phyloP scores from a whole-genome alignment of 2,329 filamentous ascomycete genomes.

The Cordyceps pruinosa region DNA sequence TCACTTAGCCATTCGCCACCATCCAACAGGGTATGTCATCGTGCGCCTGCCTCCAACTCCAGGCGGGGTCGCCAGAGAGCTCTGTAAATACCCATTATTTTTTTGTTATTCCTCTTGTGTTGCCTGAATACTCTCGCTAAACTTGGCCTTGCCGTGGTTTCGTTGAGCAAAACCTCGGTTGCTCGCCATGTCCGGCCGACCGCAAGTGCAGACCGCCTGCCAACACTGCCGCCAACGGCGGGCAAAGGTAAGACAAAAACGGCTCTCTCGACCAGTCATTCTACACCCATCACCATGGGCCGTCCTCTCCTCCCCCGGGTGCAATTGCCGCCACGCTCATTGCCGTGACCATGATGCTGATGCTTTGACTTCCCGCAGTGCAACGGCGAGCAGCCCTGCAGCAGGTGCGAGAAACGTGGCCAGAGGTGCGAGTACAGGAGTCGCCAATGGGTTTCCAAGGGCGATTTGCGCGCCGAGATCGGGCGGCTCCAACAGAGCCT shows the following conservation, averaged over 20 bases:
- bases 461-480: slow-evolving; percentile 19
- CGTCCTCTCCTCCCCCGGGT: background rate
- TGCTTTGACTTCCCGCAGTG: background rate
- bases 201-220: slow-evolving; percentile 9
- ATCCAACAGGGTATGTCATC: background rate
- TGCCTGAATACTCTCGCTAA: background rate
- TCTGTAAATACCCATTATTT: too few species aligned
- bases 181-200: background rate
- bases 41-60: background rate
- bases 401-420: background rate
- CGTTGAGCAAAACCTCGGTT: background rate
- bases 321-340: background rate
- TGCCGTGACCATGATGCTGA: background rate
- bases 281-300: background rate
- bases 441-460: slow-evolving; percentile 11
- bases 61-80: too few species aligned
- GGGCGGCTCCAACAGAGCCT: slow-evolving; percentile 16
- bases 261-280: background rate
- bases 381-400: slow-evolving; percentile 10
- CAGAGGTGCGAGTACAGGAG: slow-evolving; percentile 12
- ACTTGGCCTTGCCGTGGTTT: background rate
- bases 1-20: background rate
- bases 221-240: slow-evolving; percentile 14
- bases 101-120: background rate
- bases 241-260: slow-evolving; percentile 13